phyloP scores from a whole-genome alignment of 768 basidiomycete species.

The Rubroboletus satanas region DNA sequence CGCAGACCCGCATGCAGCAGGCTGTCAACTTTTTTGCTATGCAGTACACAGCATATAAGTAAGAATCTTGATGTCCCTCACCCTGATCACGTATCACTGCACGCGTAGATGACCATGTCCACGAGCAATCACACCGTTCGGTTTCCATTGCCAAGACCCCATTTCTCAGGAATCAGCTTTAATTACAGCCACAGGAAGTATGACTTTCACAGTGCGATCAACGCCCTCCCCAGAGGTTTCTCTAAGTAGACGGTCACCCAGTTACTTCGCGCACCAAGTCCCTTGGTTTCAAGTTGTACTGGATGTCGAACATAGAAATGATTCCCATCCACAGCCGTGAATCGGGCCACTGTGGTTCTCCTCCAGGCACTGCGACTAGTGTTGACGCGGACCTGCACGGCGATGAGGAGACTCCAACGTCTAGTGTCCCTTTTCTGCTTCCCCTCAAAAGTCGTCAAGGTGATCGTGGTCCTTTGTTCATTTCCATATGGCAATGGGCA shows the following conservation, averaged over 20 bases:
- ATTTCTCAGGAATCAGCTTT: too few relatives aligned
- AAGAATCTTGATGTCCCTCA: too few relatives aligned
- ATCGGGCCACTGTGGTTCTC: background rate
- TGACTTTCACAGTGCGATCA: background rate
- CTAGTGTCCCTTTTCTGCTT: background rate
- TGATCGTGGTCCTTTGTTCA: background rate
- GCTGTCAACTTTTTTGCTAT: too few relatives aligned
- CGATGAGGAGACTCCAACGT: background rate
- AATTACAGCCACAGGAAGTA: too few relatives aligned
- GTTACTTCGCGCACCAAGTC: background rate
- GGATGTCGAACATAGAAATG: constrained; percentile 4
- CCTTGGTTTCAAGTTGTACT: background rate
- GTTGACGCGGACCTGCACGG: background rate
- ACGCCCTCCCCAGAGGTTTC: background rate
- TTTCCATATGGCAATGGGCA: constrained; percentile 4
- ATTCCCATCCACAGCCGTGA: background rate
- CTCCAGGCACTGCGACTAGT: background rate
- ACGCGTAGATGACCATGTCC: too few relatives aligned
- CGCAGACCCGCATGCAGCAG: too few relatives aligned
- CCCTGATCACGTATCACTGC: too few relatives aligned
- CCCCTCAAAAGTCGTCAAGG: background rate
- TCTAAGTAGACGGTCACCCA: background rate
- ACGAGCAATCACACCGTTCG: too few relatives aligned
- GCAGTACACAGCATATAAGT: too few relatives aligned
- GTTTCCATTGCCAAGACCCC: too few relatives aligned